These are phyloP conservation scores for Tilletia indica DNA, from an alignment of 1,284 basidiomycete species.

Conservation along the genomic window DNA sequence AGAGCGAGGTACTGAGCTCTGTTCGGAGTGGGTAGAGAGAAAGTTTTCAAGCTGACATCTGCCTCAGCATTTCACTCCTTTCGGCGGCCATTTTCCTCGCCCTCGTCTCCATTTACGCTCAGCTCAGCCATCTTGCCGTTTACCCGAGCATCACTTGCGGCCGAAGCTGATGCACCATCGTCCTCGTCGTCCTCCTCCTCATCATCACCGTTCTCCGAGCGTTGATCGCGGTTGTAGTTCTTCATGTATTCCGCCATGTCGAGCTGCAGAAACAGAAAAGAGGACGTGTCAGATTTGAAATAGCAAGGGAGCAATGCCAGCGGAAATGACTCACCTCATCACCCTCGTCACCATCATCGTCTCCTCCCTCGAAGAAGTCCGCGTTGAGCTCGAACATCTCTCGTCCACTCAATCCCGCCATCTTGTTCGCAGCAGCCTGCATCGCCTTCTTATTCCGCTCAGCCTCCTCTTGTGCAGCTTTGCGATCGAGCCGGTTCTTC, in stretches of 20 bases:
- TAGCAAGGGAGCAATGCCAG: not conserved
- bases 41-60: too few species aligned
- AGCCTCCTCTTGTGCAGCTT: conserved; percentile 83
- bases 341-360: conserved; percentile 66
- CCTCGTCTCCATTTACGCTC: conserved; percentile 25
- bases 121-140: conserved; percentile 18
- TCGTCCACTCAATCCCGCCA: conserved; percentile 86
- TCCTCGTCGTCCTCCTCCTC: conserved; percentile 23
- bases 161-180: conserved; percentile 12
- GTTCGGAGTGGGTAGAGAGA: too few species aligned
- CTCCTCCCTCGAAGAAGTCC: conserved; percentile 79
- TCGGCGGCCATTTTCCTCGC: conserved; percentile 22
- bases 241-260: conserved; percentile 48
- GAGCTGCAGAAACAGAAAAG: conserved; percentile 25
- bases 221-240: conserved; percentile 48
- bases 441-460: conserved; percentile 79
- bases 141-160: not conserved
- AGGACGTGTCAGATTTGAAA: too few species aligned
- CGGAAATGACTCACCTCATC: conserved; percentile 26
- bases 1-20: too few species aligned
- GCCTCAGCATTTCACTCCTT: conserved; percentile 1
- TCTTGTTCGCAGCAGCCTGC: conserved; percentile 80
- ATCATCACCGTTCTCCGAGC: conserved; percentile 36
- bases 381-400: conserved; percentile 92
- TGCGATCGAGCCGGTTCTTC: conserved; percentile 62